These are phyloP conservation scores for Fusarium graminum DNA, from an alignment of 2,329 filamentous ascomycete genomes.

Conservation along the genomic window DNA sequence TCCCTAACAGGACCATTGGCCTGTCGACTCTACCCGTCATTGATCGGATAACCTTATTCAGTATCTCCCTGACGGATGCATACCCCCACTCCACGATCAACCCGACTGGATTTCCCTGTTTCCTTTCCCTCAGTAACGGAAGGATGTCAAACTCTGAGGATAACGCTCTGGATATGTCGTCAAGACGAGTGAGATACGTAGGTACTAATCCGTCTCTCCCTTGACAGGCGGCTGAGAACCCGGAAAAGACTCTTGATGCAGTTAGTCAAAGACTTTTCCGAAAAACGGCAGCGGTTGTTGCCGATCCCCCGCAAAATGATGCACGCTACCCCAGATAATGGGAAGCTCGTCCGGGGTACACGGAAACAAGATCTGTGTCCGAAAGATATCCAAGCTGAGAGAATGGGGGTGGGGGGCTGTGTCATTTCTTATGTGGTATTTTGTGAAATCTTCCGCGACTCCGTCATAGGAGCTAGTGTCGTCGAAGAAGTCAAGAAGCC, in stretches of 20 bases:
- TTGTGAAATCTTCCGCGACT: too few species aligned
- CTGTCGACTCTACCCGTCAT: constrained; percentile 3
- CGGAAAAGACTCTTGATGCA: constrained; percentile 10
- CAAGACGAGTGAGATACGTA: not conserved
- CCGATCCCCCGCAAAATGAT: constrained; percentile 27
- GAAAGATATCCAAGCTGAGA: not conserved
- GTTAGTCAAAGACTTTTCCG: constrained; percentile 21
- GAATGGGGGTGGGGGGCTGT: too few species aligned
- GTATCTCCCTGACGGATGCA: too few species aligned
- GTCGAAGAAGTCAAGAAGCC: too few species aligned
- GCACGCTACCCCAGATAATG: too few species aligned
- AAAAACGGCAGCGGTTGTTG: not conserved
- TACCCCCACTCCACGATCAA: too few species aligned
- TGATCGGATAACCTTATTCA: not conserved
- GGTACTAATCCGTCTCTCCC: not conserved
- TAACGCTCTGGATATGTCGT: not conserved
- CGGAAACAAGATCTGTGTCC: not conserved
- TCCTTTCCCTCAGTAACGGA: too few species aligned
- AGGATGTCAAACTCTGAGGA: not conserved
- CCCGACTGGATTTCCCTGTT: too few species aligned
- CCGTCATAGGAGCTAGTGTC: too few species aligned
- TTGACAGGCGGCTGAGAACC: not conserved
- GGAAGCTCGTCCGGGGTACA: too few species aligned
- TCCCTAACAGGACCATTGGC: not conserved
- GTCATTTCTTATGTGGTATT: too few species aligned